Percentiles rank a stretch among this genome's conserved stretches.
Conservation (phyloP, 164 flowering plant genomes). For the Protea cynaroides region DNA sequence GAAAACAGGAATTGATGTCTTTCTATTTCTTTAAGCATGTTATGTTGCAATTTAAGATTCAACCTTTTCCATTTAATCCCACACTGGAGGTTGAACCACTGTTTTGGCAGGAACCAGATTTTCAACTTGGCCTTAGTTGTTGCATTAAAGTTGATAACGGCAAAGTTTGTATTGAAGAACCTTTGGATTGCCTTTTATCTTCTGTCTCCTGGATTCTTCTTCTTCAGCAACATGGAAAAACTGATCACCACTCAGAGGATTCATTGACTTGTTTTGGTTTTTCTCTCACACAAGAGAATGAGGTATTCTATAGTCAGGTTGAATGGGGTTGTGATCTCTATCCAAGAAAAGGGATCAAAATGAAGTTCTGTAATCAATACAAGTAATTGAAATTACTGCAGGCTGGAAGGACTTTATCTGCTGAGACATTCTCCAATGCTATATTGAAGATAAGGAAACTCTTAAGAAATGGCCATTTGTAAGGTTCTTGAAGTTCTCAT, state of each 20-base stretch:
- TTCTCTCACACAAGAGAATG: constrained; percentile 83
- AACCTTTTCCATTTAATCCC: neutral
- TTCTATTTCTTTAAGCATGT: too few species aligned
- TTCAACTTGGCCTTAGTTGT: constrained; percentile 33
- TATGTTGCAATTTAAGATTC: too few species aligned
- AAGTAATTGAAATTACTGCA: constrained; percentile 22
- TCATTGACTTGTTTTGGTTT: constrained; percentile 71
- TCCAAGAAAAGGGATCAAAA: neutral
- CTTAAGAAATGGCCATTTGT: constrained; percentile 39
- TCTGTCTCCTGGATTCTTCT: constrained; percentile 78
- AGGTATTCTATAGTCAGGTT: constrained; percentile 42
- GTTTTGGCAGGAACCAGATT: constrained; percentile 41
- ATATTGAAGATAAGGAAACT: constrained; percentile 45
- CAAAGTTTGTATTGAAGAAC: constrained; percentile 57
- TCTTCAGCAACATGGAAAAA: constrained; percentile 52
- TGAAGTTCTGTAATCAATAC: neutral
- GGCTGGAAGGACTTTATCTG: constrained; percentile 46
- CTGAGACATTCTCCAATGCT: constrained; percentile 50
- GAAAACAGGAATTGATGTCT: too few species aligned
- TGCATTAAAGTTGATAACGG: constrained; percentile 60
- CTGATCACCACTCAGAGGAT: constrained; percentile 33
- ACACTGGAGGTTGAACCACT: neutral
- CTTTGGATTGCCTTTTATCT: constrained; percentile 67
- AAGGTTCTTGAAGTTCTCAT: constrained; percentile 38
- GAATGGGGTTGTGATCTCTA: neutral